Conservation (phyloP, 805 yeast genomes). For the Sugiyamaella smithiae region DNA sequence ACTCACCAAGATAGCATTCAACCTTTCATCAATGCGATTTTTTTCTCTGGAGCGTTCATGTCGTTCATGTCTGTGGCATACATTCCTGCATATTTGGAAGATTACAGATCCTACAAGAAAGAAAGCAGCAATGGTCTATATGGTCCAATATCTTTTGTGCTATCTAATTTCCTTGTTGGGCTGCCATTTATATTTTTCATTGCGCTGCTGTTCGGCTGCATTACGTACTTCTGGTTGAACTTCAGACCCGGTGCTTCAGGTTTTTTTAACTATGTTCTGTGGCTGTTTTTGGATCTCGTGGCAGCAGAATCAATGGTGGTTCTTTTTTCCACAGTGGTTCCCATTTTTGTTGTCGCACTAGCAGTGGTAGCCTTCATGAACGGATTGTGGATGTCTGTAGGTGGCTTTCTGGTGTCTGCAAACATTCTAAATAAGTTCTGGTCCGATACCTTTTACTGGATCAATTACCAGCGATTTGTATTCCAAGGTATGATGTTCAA, state of each 20-base stretch:
- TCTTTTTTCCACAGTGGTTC: conserved; percentile 36
- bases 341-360: conserved; percentile 39
- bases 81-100: conserved; percentile 41
- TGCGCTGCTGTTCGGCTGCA: conserved; percentile 33
- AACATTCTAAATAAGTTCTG: conserved; percentile 38
- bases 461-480: conserved; percentile 42
- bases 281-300: conserved; percentile 40
- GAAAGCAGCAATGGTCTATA: conserved; percentile 40
- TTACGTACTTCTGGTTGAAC: conserved; percentile 39
- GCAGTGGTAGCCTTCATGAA: conserved; percentile 42
- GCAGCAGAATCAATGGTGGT: conserved; percentile 44
- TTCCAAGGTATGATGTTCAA: conserved; percentile 46
- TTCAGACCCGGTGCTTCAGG: conserved; percentile 34
- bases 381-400: conserved; percentile 46
- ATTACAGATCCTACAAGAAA: conserved; percentile 32
- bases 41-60: conserved; percentile 46
- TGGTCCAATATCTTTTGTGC: conserved; percentile 38
- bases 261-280: conserved; percentile 38
- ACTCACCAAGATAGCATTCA: conserved; percentile 30
- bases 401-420: conserved; percentile 41
- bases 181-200: conserved; percentile 39
- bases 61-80: conserved; percentile 46
- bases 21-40: conserved; percentile 36
- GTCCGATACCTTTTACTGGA: conserved; percentile 43
- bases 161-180: conserved; percentile 39